Evolutionary conservation across 495 filamentous ascomycete species (phyloP), one percentile per base, ranked within the genome.

Genomic region (Stereocaulon alpinum): DNA sequence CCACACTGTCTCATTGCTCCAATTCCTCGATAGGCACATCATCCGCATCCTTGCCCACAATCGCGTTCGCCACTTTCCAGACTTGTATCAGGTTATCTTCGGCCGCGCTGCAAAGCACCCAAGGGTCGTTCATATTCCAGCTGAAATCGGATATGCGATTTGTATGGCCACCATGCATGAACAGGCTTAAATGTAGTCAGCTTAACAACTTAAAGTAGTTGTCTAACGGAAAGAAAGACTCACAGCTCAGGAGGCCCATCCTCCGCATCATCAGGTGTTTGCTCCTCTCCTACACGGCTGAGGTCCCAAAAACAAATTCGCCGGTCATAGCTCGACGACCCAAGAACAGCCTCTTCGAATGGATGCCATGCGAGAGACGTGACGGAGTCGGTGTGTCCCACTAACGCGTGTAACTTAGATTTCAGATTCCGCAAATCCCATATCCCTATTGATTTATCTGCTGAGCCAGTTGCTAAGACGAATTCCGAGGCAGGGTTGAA

Each of bases 141-240:
- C 85, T 90, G 65, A 99, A 97, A 71, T 99, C 94, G 11, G 87
- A 87, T 43, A 99, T 84, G 56, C 91, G 86, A 69, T 96, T 95
- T 17, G 92, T 99, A 73, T 97, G 94, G 24, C 94, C 94, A 60
- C 93, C 94, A 65, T 99, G 94, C 93, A 99, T 99, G 70, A 99
- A 99, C 15, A 95, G 74, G 49, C 87, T 89, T 22, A 43, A 55
- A 70, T 67, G 74, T 68, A 45, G 57, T 61, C 30, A 58, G 48
- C 42, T 29, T 20, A 14, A 27, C 37, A 48, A 15, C 30, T 42
- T 30, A 7, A 37, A 37, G 34, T 2, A 37, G 12, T 10, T 10
- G 7, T 37, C 12, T 12, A 37, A 12, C 7, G 12, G 12, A 44
- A 18, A 15, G 11, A 43, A 43, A 44, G 42, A 84, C 86, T 74